Conservation (phyloP, 148 eudicot species). For the Cornus kousa region DNA sequence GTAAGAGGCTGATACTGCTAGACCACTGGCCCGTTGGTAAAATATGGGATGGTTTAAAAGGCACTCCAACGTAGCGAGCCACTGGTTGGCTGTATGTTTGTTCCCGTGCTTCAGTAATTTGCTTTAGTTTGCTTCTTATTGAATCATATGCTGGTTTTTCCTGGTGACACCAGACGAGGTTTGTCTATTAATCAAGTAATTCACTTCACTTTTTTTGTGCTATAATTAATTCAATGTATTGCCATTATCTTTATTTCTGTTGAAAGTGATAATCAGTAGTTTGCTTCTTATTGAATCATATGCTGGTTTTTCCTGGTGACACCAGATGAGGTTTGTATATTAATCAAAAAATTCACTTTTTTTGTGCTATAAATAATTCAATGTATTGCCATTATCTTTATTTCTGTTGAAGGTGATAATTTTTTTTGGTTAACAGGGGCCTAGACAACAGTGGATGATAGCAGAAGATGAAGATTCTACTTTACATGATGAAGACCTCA, state of each 20-base stretch:
- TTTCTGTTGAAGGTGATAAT: neutral
- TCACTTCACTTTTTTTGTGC: neutral
- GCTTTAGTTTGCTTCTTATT: neutral
- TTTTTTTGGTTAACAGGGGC: slow-evolving; percentile 47
- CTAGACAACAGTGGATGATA: slow-evolving; percentile 71
- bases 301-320: neutral
- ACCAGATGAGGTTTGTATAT: too few relatives aligned
- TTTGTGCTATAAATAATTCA: neutral
- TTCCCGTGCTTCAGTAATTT: too few relatives aligned
- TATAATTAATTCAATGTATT: neutral
- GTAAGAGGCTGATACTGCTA: too few relatives aligned
- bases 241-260: neutral
- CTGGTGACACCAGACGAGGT: too few relatives aligned
- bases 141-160: neutral
- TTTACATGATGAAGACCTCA: slow-evolving; percentile 9
- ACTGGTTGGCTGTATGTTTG: neutral
- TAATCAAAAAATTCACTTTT: neutral
- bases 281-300: neutral
- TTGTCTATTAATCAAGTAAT: too few relatives aligned
- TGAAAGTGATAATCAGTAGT: slow-evolving; percentile 9
- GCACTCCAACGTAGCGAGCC: neutral
- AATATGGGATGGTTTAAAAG: neutral
- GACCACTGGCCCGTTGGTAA: too few relatives aligned
- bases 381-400: neutral
- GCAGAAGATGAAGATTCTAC: slow-evolving; percentile 36